Percentiles rank a stretch among this genome's conserved stretches.
Evolutionary conservation across 345 rosid species (phyloP).

Genomic region (Acer saccharum): DNA sequence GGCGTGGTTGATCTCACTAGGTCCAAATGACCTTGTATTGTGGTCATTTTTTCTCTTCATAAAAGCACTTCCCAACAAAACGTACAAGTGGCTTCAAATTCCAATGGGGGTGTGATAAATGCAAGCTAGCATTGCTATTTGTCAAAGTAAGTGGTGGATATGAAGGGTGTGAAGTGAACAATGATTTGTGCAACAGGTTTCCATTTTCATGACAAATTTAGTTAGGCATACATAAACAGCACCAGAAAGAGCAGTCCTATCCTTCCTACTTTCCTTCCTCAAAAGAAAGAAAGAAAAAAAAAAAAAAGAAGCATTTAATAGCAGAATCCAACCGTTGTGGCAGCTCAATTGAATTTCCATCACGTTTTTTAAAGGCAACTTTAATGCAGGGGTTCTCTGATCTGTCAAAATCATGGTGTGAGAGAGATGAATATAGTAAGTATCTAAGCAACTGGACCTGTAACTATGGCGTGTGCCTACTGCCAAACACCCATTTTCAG

Average conservation of each 20-base stretch:
- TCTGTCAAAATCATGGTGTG: background rate
- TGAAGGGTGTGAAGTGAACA: background rate
- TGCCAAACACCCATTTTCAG: conserved; percentile 17
- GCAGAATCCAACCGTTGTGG: background rate
- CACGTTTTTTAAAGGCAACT: conserved; percentile 12
- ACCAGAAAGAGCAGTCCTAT: conserved; percentile 1
- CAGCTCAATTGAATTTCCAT: background rate
- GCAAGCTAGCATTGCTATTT: background rate
- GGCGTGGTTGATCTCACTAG: no score
- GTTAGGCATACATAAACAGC: conserved; percentile 6
- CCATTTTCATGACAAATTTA: background rate
- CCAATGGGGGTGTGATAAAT: background rate
- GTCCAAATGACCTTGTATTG: background rate
- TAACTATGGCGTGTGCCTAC: conserved; percentile 8
- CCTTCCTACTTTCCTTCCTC: background rate
- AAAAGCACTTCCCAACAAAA: conserved; percentile 1
- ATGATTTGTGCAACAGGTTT: background rate
- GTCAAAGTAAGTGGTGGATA: background rate
- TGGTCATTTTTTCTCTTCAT: background rate
- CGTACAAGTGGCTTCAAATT: no score
- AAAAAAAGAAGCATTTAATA: background rate
- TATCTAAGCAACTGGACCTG: conserved; percentile 1
- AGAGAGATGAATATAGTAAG: background rate
- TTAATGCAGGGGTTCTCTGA: background rate
- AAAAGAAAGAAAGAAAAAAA: background rate